phyloP scores from a whole-genome alignment of 805 yeast genomes.

The Yamadazyma endophytica region DNA sequence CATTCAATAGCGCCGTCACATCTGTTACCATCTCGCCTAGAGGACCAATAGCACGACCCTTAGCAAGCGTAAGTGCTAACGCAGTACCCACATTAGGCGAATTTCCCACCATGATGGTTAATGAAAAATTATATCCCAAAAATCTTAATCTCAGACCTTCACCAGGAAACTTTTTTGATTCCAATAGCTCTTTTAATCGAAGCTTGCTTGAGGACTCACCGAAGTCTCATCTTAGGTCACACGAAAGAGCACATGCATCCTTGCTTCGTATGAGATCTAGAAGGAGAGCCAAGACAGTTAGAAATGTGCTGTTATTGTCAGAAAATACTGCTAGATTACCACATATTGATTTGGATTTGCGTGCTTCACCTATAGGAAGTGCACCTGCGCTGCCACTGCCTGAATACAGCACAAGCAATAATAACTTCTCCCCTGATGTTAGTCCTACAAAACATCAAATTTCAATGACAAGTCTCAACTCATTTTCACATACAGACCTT shows the following conservation, averaged over 20 bases:
- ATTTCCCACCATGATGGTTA: constrained; percentile 34
- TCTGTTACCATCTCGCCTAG: constrained; percentile 18
- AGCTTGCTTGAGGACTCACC: constrained; percentile 22
- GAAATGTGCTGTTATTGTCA: constrained; percentile 23
- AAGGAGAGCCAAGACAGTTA: constrained; percentile 44
- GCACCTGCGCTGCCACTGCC: too few species aligned
- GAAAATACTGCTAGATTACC: constrained; percentile 18
- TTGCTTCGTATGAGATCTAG: constrained; percentile 56
- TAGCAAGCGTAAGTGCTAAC: constrained; percentile 13
- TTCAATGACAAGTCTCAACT: too few species aligned
- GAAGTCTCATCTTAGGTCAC: constrained; percentile 37
- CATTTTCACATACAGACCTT: background rate
- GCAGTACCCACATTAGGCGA: constrained; percentile 41
- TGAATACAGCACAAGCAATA: background rate
- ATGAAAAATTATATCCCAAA: constrained; percentile 24
- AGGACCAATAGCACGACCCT: constrained; percentile 12
- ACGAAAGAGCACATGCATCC: constrained; percentile 65
- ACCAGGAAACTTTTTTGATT: constrained; percentile 3
- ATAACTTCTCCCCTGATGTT: background rate
- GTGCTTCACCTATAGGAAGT: too few species aligned
- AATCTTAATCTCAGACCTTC: constrained; percentile 4
- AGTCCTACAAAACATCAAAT: constrained; percentile 8
- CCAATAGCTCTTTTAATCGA: constrained; percentile 4
- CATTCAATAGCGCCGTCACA: constrained; percentile 16
- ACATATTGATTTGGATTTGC: constrained; percentile 20